Percentiles rank a stretch among this genome's conserved stretches.
Conservation (phyloP, 2,329 filamentous ascomycete genomes). For the Aspergillus sp. region DNA sequence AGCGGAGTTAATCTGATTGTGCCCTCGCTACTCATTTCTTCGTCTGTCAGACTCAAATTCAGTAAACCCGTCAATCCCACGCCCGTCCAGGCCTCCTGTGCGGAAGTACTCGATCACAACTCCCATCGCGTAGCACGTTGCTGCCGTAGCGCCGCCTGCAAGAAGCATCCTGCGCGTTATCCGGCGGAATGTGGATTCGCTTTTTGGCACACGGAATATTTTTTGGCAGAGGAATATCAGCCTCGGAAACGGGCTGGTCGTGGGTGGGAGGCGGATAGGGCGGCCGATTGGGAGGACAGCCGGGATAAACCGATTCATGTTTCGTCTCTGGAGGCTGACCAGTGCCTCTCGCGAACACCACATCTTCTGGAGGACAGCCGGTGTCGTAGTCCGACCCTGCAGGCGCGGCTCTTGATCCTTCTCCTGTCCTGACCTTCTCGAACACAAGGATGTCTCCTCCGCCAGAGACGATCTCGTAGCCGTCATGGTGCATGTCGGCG, state of each 20-base stretch:
- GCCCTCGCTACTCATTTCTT: too few relatives aligned
- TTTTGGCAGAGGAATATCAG: background rate
- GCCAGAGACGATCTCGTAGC: conserved; percentile 35
- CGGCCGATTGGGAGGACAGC: conserved; percentile 18
- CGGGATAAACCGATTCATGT: conserved; percentile 10
- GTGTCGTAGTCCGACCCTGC: background rate
- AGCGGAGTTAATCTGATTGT: background rate
- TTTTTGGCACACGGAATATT: conserved; percentile 2
- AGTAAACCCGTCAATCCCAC: conserved; percentile 31
- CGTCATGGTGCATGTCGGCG: conserved; percentile 26
- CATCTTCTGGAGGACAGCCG: conserved; percentile 1
- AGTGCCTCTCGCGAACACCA: conserved; percentile 1
- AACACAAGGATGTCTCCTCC: conserved; percentile 35
- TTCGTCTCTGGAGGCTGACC: conserved; percentile 2
- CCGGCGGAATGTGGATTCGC: conserved; percentile 10
- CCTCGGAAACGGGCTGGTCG: background rate
- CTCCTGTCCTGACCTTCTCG: conserved; percentile 9
- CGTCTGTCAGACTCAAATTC: conserved; percentile 29
- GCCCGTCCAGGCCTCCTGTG: conserved; percentile 30
- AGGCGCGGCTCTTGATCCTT: background rate
- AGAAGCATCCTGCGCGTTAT: conserved; percentile 25
- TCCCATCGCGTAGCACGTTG: conserved; percentile 33
- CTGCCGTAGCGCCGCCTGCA: conserved; percentile 25
- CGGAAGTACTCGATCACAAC: conserved; percentile 34
- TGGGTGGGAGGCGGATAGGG: conserved; percentile 7